These are phyloP conservation scores for Astrocystis sublimbata DNA, from an alignment of 495 filamentous ascomycete species.

Conservation along the genomic window DNA sequence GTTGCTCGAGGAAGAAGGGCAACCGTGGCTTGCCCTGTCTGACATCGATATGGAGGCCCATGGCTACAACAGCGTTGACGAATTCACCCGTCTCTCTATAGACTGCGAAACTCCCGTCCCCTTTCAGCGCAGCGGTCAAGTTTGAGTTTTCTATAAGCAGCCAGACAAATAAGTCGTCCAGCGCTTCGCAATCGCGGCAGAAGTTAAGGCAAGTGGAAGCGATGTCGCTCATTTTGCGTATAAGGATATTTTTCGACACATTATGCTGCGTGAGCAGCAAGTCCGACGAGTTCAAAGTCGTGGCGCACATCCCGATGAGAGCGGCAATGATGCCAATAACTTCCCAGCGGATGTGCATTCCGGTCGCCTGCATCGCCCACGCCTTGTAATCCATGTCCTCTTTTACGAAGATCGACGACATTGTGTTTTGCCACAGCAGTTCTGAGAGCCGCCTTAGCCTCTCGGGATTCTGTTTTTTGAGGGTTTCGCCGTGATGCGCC, in stretches of 20 bases:
- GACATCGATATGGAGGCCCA: conserved; percentile 33
- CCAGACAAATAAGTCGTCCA: conserved; percentile 33
- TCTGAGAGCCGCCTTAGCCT: conserved; percentile 31
- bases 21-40: conserved; percentile 23
- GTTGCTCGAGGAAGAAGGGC: conserved; percentile 32
- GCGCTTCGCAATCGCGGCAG: conserved; percentile 29
- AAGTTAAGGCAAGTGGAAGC: conserved; percentile 31
- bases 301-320: conserved; percentile 31
- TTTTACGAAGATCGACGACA: conserved; percentile 26
- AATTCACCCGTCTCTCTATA: conserved; percentile 32
- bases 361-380: conserved; percentile 31
- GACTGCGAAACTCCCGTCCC: conserved; percentile 27
- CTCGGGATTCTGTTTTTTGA: conserved; percentile 31
- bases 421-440: conserved; percentile 33
- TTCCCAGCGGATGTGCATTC: conserved; percentile 36
- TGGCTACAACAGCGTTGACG: conserved; percentile 23
- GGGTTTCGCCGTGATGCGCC: conserved; percentile 23
- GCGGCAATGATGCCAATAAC: conserved; percentile 36
- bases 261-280: conserved; percentile 24
- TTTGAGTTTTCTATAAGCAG: conserved; percentile 30
- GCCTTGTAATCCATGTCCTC: conserved; percentile 26
- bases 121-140: conserved; percentile 26
- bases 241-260: conserved; percentile 23
- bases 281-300: conserved; percentile 25
- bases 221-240: conserved; percentile 30